Evolutionary conservation across 148 eudicot genomes (phyloP).

Genomic region (Silene uniflora): DNA sequence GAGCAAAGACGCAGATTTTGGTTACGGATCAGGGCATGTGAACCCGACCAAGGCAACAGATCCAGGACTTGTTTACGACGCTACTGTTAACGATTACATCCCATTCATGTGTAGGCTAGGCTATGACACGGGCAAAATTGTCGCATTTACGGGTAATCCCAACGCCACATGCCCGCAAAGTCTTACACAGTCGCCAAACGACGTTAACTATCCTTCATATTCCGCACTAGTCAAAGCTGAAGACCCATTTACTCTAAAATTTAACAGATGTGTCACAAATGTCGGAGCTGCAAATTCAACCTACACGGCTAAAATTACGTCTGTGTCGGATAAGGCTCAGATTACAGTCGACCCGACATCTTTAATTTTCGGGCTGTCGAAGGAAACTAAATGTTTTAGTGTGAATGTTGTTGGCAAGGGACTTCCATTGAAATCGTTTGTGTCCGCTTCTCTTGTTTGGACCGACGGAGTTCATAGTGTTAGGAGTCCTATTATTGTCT

Average conservation of each 20-base stretch:
- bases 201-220: constrained; percentile 61
- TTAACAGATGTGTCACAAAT: constrained; percentile 49
- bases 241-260: constrained; percentile 7
- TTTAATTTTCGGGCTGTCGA: constrained; percentile 31
- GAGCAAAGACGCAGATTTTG: not conserved
- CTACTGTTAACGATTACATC: too few relatives aligned
- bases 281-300: constrained; percentile 47
- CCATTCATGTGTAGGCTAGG: too few relatives aligned
- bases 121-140: not conserved
- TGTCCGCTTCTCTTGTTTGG: constrained; percentile 42
- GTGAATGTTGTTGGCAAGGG: constrained; percentile 31
- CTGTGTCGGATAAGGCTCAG: not conserved
- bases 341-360: constrained; percentile 34
- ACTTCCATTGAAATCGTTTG: not conserved
- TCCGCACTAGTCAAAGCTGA: constrained; percentile 5
- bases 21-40: constrained; percentile 11
- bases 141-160: constrained; percentile 12
- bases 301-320: constrained; percentile 30
- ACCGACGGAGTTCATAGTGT: constrained; percentile 50
- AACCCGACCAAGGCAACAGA: constrained; percentile 40
- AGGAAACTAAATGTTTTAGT: constrained; percentile 33
- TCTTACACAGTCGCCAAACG: constrained; percentile 3
- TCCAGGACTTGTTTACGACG: too few relatives aligned
- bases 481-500: constrained; percentile 46
- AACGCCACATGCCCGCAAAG: constrained; percentile 8